These are phyloP conservation scores for Pythium volutum DNA, from an alignment of 352 stramenopile genomes.

Conservation along the genomic window DNA sequence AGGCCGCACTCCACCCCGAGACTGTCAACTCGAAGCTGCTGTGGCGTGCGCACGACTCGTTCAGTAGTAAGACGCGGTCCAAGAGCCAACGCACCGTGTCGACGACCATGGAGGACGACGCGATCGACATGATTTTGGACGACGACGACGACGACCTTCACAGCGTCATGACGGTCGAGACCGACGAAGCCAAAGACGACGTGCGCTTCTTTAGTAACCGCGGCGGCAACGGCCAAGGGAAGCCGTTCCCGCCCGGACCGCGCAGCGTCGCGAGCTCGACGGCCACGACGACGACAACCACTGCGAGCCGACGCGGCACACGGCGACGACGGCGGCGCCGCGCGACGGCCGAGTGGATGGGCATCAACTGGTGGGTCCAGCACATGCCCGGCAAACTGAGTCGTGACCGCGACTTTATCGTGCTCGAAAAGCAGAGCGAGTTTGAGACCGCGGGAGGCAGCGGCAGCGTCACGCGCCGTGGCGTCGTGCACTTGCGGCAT, in stretches of 20 bases:
- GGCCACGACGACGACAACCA: not conserved
- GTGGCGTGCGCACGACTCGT: conserved; percentile 9
- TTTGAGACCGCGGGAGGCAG: conserved; percentile 1
- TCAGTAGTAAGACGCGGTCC: not conserved
- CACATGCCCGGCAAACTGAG: conserved; percentile 27
- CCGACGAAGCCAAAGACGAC: conserved; percentile 5
- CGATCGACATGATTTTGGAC: not conserved
- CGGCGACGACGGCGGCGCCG: not conserved
- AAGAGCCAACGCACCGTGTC: conserved; percentile 1
- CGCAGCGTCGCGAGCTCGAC: conserved; percentile 1
- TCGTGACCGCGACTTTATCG: conserved; percentile 25
- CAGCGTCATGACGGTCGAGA: conserved; percentile 6
- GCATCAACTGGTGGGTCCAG: conserved; percentile 30
- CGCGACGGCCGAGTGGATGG: conserved; percentile 12
- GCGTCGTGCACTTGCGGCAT: conserved; percentile 21
- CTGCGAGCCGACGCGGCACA: not conserved
- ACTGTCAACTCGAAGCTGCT: conserved; percentile 23
- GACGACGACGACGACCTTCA: conserved; percentile 7
- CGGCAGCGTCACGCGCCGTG: not conserved
- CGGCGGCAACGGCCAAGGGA: not conserved
- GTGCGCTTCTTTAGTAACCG: not conserved
- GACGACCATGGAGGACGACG: not conserved
- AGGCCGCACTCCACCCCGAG: conserved; percentile 20
- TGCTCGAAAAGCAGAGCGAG: conserved; percentile 22
- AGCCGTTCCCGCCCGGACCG: not conserved